Conservation (phyloP, 768 basidiomycete genomes). For the Pleurotus giganteus region DNA sequence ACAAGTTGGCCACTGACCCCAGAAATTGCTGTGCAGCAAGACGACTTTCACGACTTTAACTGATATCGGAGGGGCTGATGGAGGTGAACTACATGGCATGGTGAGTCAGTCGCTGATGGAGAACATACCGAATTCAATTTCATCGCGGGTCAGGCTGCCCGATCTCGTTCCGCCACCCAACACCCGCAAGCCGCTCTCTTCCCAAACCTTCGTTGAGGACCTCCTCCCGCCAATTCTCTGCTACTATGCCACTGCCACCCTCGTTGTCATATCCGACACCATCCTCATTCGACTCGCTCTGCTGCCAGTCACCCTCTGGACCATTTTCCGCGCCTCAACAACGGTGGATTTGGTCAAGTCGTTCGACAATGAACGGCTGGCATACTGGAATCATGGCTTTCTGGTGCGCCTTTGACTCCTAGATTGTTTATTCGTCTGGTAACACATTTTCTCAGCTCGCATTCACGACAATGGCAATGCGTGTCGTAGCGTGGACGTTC, state of each 20-base stretch:
- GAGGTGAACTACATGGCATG: constrained; percentile 12
- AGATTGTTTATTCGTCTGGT: neutral
- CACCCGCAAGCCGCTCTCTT: constrained; percentile 32
- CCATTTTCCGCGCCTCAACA: constrained; percentile 40
- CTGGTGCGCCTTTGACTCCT: constrained; percentile 30
- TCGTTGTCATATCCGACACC: constrained; percentile 49
- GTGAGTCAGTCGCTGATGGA: constrained; percentile 2
- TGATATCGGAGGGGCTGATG: neutral
- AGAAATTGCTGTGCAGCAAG: neutral
- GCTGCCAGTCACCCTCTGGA: constrained; percentile 47
- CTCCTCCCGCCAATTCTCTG: constrained; percentile 40
- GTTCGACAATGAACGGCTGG: constrained; percentile 30
- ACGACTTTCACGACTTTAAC: neutral
- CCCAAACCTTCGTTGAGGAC: constrained; percentile 29
- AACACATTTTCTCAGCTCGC: constrained; percentile 29
- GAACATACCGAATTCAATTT: neutral
- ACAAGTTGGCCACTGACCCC: neutral
- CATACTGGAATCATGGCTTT: constrained; percentile 43
- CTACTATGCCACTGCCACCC: constrained; percentile 51
- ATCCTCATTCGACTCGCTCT: constrained; percentile 40
- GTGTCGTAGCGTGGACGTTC: constrained; percentile 40
- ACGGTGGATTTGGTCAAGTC: constrained; percentile 39
- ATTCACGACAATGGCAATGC: constrained; percentile 33
- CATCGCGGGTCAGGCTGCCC: neutral
- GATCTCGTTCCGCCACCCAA: constrained; percentile 26